Base-by-base conservation (phyloP, 1,284 basidiomycete species). In the Exsudoporus floridanus region DNA sequence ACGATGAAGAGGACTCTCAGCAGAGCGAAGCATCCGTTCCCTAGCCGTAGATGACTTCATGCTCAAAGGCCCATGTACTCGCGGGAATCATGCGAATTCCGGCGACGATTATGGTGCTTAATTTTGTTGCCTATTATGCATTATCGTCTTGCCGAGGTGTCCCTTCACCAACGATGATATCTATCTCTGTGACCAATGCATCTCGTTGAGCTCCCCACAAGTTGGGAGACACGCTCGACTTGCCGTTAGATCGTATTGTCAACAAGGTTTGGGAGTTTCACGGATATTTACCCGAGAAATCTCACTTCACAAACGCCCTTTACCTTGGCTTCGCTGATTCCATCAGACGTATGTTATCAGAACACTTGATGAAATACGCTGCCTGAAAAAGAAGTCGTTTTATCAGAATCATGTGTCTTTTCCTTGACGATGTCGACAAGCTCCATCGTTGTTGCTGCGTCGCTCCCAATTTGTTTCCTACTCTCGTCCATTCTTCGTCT, bases 1-100 rank as follows among this genome's bases (percentile, higher is more conserved):
- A 77, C 52, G 66, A 67, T 7, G 69, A 63, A 16, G 60, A 62
- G 30, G 56, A 44, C 31, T 55, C 49, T 37, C 43, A 52, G 35
- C 50, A 57, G 41, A 58, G 60, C 50, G 58, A 66, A 48, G 40
- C 34, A 1, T 57, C 54, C 43, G 53, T 53, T 44, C 48, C 37
- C 12, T 61, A 33, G 54, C 30, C 19, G 33, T 37, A 16, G 18
- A 40, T 40, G 31, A 21, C 25, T 43, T 31, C 23, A 14, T 36
- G 38, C 21, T 28, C 33, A 14, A 39, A 12, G 23, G 39, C 31
- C 28, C 34, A 19, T 41, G 53, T 60, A 44, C 39, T 40, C 14
- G 19, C 57, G 39, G 19, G 38, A 41, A 40, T 7, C 21, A 14
- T 34, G 12, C 9, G 23, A 25, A 38, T 6, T 35, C 33, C 37